These are phyloP conservation scores for Talaromyces pinophilus DNA, from an alignment of 2,329 filamentous ascomycete species.

Conservation along the genomic window DNA sequence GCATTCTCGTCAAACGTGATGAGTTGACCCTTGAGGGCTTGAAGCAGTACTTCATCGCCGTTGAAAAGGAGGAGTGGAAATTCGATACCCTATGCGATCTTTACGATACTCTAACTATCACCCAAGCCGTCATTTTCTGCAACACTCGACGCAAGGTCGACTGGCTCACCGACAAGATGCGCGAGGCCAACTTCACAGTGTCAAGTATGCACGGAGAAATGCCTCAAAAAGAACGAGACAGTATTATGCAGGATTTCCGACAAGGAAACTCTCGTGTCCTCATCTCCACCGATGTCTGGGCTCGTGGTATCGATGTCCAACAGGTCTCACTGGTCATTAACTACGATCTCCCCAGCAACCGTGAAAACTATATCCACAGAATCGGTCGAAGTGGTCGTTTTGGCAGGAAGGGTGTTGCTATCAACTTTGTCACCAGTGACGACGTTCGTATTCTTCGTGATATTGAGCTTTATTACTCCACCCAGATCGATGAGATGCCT, in stretches of 20 bases:
- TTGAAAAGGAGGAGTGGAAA: constrained; percentile 99
- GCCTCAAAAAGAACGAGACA: constrained; percentile 96
- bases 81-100: constrained; percentile 98
- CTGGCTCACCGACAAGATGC: constrained; percentile 99
- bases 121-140: constrained; percentile 99
- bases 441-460: constrained; percentile 96
- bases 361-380: constrained; percentile 99
- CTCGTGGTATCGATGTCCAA: constrained; percentile 97
- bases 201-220: constrained; percentile 99
- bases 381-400: constrained; percentile 96
- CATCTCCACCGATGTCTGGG: constrained; percentile 97
- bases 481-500: constrained; percentile 97
- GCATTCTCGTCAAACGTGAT: constrained; percentile 97
- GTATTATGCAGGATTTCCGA: constrained; percentile 98
- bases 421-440: constrained; percentile 98
- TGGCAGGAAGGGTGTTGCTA: constrained; percentile 96
- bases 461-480: constrained; percentile 95
- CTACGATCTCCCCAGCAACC: constrained; percentile 96
- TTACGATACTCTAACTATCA: constrained; percentile 98
- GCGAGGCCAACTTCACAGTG: constrained; percentile 97
- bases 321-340: constrained; percentile 98
- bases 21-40: constrained; percentile 95
- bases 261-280: constrained; percentile 94
- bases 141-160: constrained; percentile 99
- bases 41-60: constrained; percentile 99